Conservation (phyloP, 2,329 filamentous ascomycete species). For the Trichoderma sp. region DNA sequence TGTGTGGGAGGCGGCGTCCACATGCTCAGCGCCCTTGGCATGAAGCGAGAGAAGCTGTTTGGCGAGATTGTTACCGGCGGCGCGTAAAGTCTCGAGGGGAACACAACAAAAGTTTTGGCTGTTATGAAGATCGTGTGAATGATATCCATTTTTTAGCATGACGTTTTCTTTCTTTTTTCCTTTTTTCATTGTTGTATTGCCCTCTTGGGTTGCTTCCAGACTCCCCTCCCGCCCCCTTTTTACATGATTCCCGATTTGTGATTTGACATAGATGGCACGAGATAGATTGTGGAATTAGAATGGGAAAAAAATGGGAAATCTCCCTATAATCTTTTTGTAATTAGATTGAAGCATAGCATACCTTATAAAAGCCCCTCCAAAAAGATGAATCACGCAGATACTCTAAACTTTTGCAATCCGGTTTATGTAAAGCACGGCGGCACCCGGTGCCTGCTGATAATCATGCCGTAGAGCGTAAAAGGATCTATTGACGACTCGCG, state of each 20-base stretch:
- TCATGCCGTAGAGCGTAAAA: background rate
- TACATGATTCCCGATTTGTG: background rate
- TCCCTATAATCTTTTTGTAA: background rate
- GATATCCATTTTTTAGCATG: background rate
- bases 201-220: background rate
- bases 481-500: background rate
- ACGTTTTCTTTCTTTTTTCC: background rate
- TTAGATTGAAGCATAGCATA: background rate
- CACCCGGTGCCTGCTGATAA: slow-evolving; percentile 11
- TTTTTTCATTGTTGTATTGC: background rate
- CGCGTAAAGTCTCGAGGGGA: background rate
- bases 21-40: background rate
- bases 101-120: background rate
- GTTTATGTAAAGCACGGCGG: slow-evolving; percentile 11
- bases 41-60: slow-evolving; percentile 22
- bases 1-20: slow-evolving; percentile 15
- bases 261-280: background rate
- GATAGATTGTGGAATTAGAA: background rate
- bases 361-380: background rate
- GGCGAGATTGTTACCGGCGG: slow-evolving; percentile 11
- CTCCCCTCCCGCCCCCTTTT: background rate
- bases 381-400: background rate
- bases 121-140: background rate
- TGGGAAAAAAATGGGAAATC: background rate
- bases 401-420: background rate